Conservation (phyloP, 768 basidiomycete species). For the Russula foetens region DNA sequence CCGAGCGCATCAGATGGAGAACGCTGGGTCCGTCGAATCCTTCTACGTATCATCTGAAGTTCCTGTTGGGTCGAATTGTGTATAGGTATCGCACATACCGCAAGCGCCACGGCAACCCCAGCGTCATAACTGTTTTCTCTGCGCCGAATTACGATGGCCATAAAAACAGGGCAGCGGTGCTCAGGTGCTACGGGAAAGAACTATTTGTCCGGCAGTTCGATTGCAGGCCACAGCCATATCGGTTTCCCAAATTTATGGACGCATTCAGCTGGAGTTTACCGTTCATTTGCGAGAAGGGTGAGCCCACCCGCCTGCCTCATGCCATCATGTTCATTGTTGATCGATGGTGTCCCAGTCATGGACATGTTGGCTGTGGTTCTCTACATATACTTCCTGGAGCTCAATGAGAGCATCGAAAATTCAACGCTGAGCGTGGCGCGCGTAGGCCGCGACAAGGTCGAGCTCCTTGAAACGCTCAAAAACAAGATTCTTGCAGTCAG, state of each 20-base stretch:
- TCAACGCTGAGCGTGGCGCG: too few species aligned
- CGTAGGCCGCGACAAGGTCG: constrained; percentile 43
- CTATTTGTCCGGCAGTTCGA: constrained; percentile 99
- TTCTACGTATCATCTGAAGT: constrained; percentile 25
- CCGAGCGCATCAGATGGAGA: constrained; percentile 96
- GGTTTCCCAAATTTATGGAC: constrained; percentile 97
- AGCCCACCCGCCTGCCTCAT: constrained; percentile 25
- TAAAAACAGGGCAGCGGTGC: constrained; percentile 97
- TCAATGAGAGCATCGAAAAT: constrained; percentile 60
- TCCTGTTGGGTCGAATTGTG: neutral
- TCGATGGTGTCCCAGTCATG: constrained; percentile 56
- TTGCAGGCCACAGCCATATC: constrained; percentile 89
- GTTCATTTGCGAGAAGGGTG: constrained; percentile 95
- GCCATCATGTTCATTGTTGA: neutral
- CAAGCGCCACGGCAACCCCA: constrained; percentile 98
- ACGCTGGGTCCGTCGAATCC: constrained; percentile 57
- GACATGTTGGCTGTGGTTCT: constrained; percentile 98
- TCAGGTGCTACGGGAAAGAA: constrained; percentile 98
- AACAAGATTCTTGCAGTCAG: constrained; percentile 98
- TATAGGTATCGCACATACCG: constrained; percentile 94
- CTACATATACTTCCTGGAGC: constrained; percentile 94
- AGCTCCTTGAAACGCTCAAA: constrained; percentile 89
- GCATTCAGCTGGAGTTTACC: constrained; percentile 98
- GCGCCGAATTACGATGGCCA: constrained; percentile 99
- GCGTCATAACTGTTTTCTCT: constrained; percentile 99